Conservation (phyloP, 257 asterid species). For the Mentha longifolia region DNA sequence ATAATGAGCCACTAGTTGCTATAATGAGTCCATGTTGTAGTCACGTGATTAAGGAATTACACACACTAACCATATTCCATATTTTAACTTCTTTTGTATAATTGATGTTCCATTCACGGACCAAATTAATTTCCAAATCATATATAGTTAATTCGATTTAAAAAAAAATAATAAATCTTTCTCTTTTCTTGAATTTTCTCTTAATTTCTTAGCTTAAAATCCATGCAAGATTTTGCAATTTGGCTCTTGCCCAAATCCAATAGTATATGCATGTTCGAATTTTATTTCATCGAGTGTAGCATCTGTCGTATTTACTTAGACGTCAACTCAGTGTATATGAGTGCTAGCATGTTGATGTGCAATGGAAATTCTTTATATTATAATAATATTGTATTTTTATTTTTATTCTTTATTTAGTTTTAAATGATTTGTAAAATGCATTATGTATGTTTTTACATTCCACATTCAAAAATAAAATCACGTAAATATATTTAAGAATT, state of each 20-base stretch:
- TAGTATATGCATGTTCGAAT: background rate
- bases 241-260: background rate
- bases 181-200: background rate
- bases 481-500: too few species aligned
- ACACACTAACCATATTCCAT: background rate
- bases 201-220: background rate
- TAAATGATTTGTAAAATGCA: too few species aligned
- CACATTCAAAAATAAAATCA: too few species aligned
- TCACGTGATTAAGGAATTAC: conserved; percentile 33
- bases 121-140: conserved; percentile 4
- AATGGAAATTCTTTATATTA: too few species aligned
- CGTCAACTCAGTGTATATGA: too few species aligned
- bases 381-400: too few species aligned
- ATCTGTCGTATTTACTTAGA: too few species aligned
- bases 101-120: conserved; percentile 26
- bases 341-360: too few species aligned
- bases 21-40: conserved; percentile 30
- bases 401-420: too few species aligned
- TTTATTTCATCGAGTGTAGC: too few species aligned
- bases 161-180: background rate
- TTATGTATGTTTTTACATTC: too few species aligned
- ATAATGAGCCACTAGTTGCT: too few species aligned
- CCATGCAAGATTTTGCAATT: background rate
- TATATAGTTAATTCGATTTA: conserved; percentile 6
- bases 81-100: background rate